A percentile compares a stretch with the other conserved stretches of the same genome.
phyloP scores from a whole-genome alignment of 176 grass and related monocot genomes.

The Rhynchospora breviuscula region DNA sequence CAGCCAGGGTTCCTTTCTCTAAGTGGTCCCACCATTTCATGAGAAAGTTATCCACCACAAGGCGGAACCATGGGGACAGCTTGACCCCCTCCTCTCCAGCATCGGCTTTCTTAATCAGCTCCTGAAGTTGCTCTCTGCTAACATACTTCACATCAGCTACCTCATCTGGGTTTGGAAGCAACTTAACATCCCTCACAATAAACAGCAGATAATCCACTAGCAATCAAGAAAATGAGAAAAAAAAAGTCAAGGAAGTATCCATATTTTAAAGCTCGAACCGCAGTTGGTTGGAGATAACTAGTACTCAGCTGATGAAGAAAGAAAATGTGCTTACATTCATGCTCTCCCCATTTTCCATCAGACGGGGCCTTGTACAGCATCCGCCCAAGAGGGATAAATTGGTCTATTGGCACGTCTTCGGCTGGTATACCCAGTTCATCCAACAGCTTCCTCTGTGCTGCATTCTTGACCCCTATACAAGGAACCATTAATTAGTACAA shows the following conservation, averaged over 20 bases:
- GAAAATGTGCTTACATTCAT: constrained; percentile 50
- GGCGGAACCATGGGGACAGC: constrained; percentile 87
- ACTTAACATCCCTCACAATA: constrained; percentile 65
- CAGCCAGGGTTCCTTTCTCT: constrained; percentile 54
- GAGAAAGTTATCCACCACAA: constrained; percentile 87
- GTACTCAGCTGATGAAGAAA: neutral
- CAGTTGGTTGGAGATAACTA: neutral
- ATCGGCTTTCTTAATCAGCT: constrained; percentile 63
- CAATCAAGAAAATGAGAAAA: constrained; percentile 14
- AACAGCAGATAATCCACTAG: constrained; percentile 91
- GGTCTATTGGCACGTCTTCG: constrained; percentile 70
- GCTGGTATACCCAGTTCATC: constrained; percentile 84
- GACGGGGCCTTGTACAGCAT: constrained; percentile 97
- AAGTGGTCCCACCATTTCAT: constrained; percentile 88
- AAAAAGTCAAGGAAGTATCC: neutral
- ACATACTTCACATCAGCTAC: constrained; percentile 79
- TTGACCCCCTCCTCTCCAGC: constrained; percentile 62
- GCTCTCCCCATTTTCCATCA: constrained; percentile 94
- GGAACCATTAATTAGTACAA: neutral
- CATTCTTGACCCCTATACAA: constrained; percentile 76
- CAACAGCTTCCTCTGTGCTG: constrained; percentile 82
- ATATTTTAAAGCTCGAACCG: neutral
- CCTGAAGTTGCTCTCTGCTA: constrained; percentile 60
- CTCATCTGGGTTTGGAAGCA: constrained; percentile 74
- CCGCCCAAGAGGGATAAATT: constrained; percentile 75